A percentile compares a stretch with the other conserved stretches of the same genome.
phyloP scores from a whole-genome alignment of 805 yeast species.

The Teunomyces gatunensis region DNA sequence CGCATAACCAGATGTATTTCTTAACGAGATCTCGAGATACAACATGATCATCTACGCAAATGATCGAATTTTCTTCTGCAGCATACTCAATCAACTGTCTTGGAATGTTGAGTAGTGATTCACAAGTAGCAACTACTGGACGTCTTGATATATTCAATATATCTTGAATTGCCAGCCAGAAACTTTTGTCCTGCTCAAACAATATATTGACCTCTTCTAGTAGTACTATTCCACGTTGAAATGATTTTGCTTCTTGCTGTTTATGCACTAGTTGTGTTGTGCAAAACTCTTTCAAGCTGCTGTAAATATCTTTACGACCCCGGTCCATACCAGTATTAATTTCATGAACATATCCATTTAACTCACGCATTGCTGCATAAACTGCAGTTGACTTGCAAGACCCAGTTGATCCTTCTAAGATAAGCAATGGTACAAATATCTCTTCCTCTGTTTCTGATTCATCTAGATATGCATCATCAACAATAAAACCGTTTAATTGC shows the following conservation, averaged over 20 bases:
- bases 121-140: conserved; percentile 70
- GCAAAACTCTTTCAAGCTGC: conserved; percentile 70
- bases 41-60: conserved; percentile 26
- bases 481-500: conserved; percentile 38
- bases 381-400: conserved; percentile 77
- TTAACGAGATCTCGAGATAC: conserved; percentile 14
- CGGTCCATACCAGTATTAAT: conserved; percentile 73
- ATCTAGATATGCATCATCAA: conserved; percentile 26
- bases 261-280: conserved; percentile 78
- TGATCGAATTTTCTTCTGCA: conserved; percentile 37
- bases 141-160: conserved; percentile 59
- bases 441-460: conserved; percentile 32
- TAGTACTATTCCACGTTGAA: conserved; percentile 65
- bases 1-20: conserved; percentile 43
- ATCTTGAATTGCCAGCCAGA: conserved; percentile 72
- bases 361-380: conserved; percentile 59
- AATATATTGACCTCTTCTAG: conserved; percentile 85
- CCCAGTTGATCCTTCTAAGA: conserved; percentile 69
- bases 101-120: conserved; percentile 49
- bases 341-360: conserved; percentile 76
- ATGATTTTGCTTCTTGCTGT: conserved; percentile 20
- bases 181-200: conserved; percentile 72
- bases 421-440: conserved; percentile 57
- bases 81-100: conserved; percentile 45
- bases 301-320: conserved; percentile 65